These are phyloP conservation scores for Mortierella sp. DNA, from an alignment of 371 early-diverging fungal species.

Conservation along the genomic window DNA sequence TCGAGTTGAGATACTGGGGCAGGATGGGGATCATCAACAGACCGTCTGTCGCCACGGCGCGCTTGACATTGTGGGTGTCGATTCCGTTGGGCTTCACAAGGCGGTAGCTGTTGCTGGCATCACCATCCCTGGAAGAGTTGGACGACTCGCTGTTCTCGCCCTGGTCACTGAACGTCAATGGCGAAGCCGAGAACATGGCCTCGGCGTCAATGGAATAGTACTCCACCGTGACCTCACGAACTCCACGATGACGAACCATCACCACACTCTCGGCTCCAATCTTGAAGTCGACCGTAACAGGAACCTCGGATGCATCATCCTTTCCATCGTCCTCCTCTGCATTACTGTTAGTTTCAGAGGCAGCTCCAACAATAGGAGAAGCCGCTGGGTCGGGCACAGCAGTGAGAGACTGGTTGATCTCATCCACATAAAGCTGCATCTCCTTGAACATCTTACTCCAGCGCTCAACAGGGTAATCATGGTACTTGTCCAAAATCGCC, in stretches of 20 bases:
- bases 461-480: constrained; percentile 56
- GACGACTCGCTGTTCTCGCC: constrained; percentile 35
- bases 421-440: constrained; percentile 61
- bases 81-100: constrained; percentile 46
- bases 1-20: constrained; percentile 47
- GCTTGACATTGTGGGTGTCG: constrained; percentile 34
- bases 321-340: constrained; percentile 10
- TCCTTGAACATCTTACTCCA: constrained; percentile 66
- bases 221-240: constrained; percentile 60
- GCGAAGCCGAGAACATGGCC: constrained; percentile 69
- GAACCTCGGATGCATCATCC: constrained; percentile 21
- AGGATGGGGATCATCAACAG: constrained; percentile 44
- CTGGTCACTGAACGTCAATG: constrained; percentile 44
- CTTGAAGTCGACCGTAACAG: constrained; percentile 47
- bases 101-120: constrained; percentile 41
- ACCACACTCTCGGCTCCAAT: constrained; percentile 35
- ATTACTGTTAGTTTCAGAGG: neutral
- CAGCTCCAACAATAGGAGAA: neutral
- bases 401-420: constrained; percentile 53
- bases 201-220: constrained; percentile 74
- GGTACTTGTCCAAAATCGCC: constrained; percentile 59
- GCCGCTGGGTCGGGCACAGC: neutral
- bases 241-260: constrained; percentile 58
- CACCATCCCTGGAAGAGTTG: constrained; percentile 2
- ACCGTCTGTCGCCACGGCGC: constrained; percentile 33